A percentile compares a stretch with the other conserved stretches of the same genome.
Conservation (phyloP, 2,329 filamentous ascomycete genomes). For the Exophiala oligosperma region DNA sequence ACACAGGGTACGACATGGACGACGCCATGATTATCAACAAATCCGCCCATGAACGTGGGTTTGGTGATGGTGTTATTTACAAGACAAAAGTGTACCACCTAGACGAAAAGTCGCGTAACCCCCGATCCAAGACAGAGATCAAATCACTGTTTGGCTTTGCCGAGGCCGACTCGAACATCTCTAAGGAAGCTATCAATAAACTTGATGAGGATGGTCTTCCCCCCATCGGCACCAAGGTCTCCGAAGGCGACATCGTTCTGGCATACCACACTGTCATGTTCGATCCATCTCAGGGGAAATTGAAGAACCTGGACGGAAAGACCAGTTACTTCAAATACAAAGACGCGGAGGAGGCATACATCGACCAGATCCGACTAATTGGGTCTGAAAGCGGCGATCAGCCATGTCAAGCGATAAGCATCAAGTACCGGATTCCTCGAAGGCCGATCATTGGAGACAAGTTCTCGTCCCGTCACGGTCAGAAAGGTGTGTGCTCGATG, state of each 20-base stretch:
- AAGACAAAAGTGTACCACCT: slow-evolving; percentile 93
- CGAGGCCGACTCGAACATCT: slow-evolving; percentile 52
- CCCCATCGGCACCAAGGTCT: slow-evolving; percentile 72
- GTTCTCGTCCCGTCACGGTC: slow-evolving; percentile 96
- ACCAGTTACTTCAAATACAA: slow-evolving; percentile 95
- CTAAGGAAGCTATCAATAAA: slow-evolving; percentile 66
- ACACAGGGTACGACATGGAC: slow-evolving; percentile 99
- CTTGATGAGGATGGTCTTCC: slow-evolving; percentile 89
- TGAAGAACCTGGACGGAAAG: slow-evolving; percentile 80
- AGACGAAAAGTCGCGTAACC: slow-evolving; percentile 68
- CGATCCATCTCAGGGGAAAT: slow-evolving; percentile 68
- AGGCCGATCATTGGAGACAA: slow-evolving; percentile 96
- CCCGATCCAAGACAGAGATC: slow-evolving; percentile 67
- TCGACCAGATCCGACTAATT: slow-evolving; percentile 90
- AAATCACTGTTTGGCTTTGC: slow-evolving; percentile 90
- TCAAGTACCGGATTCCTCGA: slow-evolving; percentile 90
- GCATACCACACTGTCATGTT: slow-evolving; percentile 86
- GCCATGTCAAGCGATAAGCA: slow-evolving; percentile 80
- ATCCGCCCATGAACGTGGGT: slow-evolving; percentile 90
- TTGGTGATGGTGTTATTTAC: slow-evolving; percentile 94
- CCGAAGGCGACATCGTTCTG: slow-evolving; percentile 79
- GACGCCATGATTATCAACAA: slow-evolving; percentile 99
- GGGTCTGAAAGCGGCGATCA: slow-evolving; percentile 81
- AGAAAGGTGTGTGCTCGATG: slow-evolving; percentile 95
- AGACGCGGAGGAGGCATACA: slow-evolving; percentile 80